phyloP scores from a whole-genome alignment of 148 eudicot species.

The Hydrangea macrophylla region DNA sequence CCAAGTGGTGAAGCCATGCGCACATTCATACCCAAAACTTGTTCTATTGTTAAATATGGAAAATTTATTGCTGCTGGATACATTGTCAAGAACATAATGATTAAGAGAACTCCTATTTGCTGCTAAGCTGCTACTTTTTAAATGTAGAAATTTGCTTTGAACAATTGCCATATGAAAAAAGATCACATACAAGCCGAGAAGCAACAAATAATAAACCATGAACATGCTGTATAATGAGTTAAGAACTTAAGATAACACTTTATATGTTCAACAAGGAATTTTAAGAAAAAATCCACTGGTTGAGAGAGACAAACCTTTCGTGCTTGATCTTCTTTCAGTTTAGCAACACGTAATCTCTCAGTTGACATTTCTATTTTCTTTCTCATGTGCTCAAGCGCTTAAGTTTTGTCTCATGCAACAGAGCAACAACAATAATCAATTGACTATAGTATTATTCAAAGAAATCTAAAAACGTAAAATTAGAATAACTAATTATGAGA shows the following conservation, averaged over 20 bases:
- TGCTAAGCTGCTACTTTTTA: too few relatives aligned
- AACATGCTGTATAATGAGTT: not conserved
- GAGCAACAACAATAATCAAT: constrained; percentile 11
- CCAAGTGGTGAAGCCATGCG: too few relatives aligned
- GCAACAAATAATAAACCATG: not conserved
- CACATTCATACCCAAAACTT: too few relatives aligned
- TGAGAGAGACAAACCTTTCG: constrained; percentile 43
- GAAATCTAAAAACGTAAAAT: not conserved
- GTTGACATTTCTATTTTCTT: constrained; percentile 90
- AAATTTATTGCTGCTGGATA: too few relatives aligned
- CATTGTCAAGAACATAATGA: too few relatives aligned
- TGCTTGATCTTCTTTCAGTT: constrained; percentile 81
- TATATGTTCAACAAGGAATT: not conserved
- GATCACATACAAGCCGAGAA: too few relatives aligned
- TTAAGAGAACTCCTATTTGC: too few relatives aligned
- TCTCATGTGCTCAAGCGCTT: constrained; percentile 93
- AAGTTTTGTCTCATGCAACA: constrained; percentile 9
- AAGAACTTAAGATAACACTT: too few relatives aligned
- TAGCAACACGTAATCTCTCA: constrained; percentile 73
- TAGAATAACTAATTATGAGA: not conserved
- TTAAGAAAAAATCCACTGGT: not conserved
- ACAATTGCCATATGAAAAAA: too few relatives aligned
- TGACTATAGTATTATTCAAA: not conserved
- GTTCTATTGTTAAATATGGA: too few relatives aligned
- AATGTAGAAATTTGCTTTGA: too few relatives aligned